Evolutionary conservation across 768 basidiomycete genomes (phyloP).

Genomic region (Pleurotus tuoliensis): DNA sequence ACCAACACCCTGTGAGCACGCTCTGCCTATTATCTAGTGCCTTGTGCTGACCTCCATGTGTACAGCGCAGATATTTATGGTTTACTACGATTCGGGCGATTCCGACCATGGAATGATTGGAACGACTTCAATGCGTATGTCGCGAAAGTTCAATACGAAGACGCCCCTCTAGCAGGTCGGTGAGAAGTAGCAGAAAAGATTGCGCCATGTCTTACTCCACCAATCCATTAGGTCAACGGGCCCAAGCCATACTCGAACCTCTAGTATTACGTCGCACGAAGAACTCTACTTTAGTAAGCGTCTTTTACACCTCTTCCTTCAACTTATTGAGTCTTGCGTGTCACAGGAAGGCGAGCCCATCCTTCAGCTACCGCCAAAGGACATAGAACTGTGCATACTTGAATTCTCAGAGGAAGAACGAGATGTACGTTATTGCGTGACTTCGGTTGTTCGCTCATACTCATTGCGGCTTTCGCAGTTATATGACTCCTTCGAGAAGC

Average conservation of each 20-base stretch:
- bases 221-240: constrained; percentile 41
- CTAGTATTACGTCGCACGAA: constrained; percentile 75
- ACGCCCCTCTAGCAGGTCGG: constrained; percentile 59
- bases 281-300: constrained; percentile 36
- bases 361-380: constrained; percentile 57
- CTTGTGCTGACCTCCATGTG: not conserved
- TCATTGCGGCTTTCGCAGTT: constrained; percentile 29
- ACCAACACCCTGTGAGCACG: constrained; percentile 59
- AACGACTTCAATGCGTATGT: constrained; percentile 55
- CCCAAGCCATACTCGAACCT: constrained; percentile 64
- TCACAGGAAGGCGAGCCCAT: constrained; percentile 60
- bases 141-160: constrained; percentile 48
- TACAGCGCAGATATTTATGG: constrained; percentile 67
- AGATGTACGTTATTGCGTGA: constrained; percentile 34
- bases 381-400: constrained; percentile 54
- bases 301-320: not conserved
- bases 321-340: not conserved
- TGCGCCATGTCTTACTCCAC: too few species aligned
- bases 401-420: constrained; percentile 67
- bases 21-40: not conserved
- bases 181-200: not conserved
- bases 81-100: constrained; percentile 63
- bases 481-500: constrained; percentile 55
- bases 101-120: constrained; percentile 75
- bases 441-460: not conserved